Base-by-base conservation (phyloP, 352 stramenopile genomes). In the Lagenidium sp. region DNA sequence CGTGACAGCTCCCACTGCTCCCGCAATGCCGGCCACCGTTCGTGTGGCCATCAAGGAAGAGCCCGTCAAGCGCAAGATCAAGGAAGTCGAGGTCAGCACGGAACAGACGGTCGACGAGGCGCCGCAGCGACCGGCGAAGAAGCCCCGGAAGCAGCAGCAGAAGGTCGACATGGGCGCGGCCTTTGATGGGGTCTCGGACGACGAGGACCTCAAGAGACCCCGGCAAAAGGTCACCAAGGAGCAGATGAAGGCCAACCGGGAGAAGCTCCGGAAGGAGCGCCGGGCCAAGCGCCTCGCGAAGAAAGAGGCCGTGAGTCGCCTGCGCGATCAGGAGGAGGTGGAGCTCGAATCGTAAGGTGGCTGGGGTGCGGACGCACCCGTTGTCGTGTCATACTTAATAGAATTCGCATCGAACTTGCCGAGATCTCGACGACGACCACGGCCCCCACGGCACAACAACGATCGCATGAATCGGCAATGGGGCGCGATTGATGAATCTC, bases 141-240 rank as follows among this genome's bases (percentile, higher is more conserved):
- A 52, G 37, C 29, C 30, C 4, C 44, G 34, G 36, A 29, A 29
- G 10, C 29, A 44, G 24, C 51, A 57, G 30, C 73, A 85, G 49
- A 68, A 69, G 31, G 43, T 89, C 21, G 77, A 89, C 57, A 86
- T 89, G 77, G 77, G 77, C 7, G 66, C 68, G 20, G 71, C 77
- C 3, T 90, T 86, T 38, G 73, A 90, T 51, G 65, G 57, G n/a
- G 24, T 65, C 2, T 80, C 66, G 30, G 62, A 78, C 29, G 42
- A 57, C 28, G 70, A 82, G 34, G 61, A 73, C 12, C 32, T 47
- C 18, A 42, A 46, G 21, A 36, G 38, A 7, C 36, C 47, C 29
- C 4, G 3, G 30, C 63, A 59, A 36, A 69, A 67, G 15, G 53
- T 81, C 13, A 65, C 77, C 44, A 82, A 81, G 50, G 70, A 68